Conservation (phyloP, 352 stramenopile genomes). For the Saprolegnia diclina region DNA sequence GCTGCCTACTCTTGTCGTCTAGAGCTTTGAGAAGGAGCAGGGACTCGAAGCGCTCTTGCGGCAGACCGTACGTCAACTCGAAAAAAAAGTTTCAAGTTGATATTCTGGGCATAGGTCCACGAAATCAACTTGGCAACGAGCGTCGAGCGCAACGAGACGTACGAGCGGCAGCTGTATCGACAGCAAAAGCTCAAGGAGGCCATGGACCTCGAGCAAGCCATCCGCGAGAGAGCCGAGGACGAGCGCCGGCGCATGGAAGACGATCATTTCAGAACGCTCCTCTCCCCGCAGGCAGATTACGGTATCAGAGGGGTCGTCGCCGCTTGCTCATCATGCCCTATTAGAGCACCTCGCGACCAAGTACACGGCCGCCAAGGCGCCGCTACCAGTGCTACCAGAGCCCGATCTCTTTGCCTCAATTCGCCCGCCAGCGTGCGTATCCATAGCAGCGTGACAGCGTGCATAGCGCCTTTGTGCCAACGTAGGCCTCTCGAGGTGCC, state of each 20-base stretch:
- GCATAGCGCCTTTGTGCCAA: too few species aligned
- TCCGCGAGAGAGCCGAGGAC: slow-evolving; percentile 53
- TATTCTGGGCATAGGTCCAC: slow-evolving; percentile 37
- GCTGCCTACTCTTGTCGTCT: not conserved
- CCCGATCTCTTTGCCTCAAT: not conserved
- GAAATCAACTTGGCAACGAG: slow-evolving; percentile 69
- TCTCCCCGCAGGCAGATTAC: not conserved
- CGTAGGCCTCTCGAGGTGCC: too few species aligned
- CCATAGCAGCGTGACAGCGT: too few species aligned
- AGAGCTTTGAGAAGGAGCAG: slow-evolving; percentile 81
- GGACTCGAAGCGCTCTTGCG: slow-evolving; percentile 59
- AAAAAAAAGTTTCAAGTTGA: not conserved
- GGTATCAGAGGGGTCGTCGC: not conserved
- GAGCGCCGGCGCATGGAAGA: slow-evolving; percentile 51
- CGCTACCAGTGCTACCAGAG: not conserved
- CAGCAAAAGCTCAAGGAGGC: slow-evolving; percentile 31
- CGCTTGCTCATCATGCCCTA: not conserved
- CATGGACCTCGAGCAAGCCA: slow-evolving; percentile 50
- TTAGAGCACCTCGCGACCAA: slow-evolving; percentile 21
- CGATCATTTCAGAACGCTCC: slow-evolving; percentile 17
- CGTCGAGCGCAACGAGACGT: slow-evolving; percentile 69
- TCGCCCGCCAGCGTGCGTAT: too few species aligned
- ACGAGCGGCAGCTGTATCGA: slow-evolving; percentile 44
- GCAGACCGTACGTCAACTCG: slow-evolving; percentile 42
- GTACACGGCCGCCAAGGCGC: slow-evolving; percentile 11